Percentiles rank a stretch among this genome's conserved stretches.
Conservation (phyloP, 1,139 yeast genomes). For the Magnusiomyces clavatus region DNA sequence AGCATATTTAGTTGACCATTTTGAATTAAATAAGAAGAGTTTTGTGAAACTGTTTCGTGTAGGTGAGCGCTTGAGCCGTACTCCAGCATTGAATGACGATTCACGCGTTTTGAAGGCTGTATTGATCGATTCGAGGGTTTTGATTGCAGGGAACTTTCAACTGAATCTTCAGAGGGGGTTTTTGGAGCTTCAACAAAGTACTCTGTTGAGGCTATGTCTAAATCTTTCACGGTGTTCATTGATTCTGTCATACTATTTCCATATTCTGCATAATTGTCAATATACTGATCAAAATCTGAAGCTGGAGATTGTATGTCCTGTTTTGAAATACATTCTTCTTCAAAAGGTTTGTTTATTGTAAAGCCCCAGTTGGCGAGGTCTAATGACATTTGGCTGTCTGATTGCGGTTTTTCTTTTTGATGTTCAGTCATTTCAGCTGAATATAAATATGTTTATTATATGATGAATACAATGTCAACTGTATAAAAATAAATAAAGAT, state of each 20-base stretch:
- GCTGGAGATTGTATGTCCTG: constrained; percentile 9
- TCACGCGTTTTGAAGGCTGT: neutral
- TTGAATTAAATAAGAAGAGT: no score
- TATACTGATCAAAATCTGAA: neutral
- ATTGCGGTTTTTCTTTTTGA: constrained; percentile 2
- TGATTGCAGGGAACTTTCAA: constrained; percentile 3
- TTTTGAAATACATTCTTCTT: constrained; percentile 10
- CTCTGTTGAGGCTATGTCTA: constrained; percentile 10
- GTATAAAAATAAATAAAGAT: no score
- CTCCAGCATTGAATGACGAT: no score
- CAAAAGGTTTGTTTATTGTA: constrained; percentile 8
- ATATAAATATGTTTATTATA: neutral
- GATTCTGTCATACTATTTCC: constrained; percentile 4
- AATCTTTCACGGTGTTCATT: constrained; percentile 7
- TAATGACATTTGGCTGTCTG: constrained; percentile 6
- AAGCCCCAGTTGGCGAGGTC: constrained; percentile 13
- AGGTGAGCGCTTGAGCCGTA: no score
- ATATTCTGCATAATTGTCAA: constrained; percentile 5
- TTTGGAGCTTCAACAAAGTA: constrained; percentile 12
- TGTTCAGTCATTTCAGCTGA: neutral
- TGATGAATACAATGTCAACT: no score
- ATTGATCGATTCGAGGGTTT: constrained; percentile 1
- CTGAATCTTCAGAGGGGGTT: constrained; percentile 1
- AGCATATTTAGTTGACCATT: neutral
- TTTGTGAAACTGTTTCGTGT: neutral